Conservation (phyloP, 345 rosid genomes). For the Eucalyptus shirleyi region DNA sequence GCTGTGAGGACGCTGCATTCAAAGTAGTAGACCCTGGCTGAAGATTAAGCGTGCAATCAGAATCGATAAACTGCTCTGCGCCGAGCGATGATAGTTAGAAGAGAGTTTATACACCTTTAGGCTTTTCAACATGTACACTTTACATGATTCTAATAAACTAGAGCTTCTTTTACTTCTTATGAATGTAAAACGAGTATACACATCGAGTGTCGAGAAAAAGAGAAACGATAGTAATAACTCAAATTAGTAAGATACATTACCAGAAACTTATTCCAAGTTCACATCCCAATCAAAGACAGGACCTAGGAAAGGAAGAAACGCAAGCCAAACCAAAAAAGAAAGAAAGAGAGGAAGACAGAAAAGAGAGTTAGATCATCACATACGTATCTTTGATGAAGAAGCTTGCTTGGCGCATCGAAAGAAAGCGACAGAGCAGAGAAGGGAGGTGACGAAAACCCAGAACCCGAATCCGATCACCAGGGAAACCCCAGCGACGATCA, state of each 20-base stretch:
- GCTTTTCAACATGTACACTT: not conserved
- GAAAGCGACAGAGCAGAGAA: constrained; percentile 82
- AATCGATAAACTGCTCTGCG: not conserved
- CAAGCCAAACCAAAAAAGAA: not conserved
- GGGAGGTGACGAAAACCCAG: constrained; percentile 48
- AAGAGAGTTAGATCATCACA: not conserved
- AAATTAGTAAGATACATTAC: not conserved
- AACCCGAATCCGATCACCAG: constrained; percentile 57
- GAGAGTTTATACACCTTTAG: not conserved
- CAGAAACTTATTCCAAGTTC: not conserved
- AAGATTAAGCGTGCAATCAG: not conserved
- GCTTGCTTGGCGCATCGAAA: constrained; percentile 41
- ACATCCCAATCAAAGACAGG: not conserved
- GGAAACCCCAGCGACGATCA: constrained; percentile 63
- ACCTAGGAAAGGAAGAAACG: not conserved
- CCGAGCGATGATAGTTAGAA: not conserved
- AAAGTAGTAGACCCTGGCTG: not conserved
- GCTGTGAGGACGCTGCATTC: not conserved
- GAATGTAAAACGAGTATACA: not conserved
- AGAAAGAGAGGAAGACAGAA: not conserved
- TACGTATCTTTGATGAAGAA: not conserved
- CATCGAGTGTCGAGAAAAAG: not conserved
- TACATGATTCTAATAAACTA: not conserved
- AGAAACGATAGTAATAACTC: not conserved
- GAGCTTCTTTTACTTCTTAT: not conserved